phyloP scores from a whole-genome alignment of 768 basidiomycete species.

The Postia placenta region DNA sequence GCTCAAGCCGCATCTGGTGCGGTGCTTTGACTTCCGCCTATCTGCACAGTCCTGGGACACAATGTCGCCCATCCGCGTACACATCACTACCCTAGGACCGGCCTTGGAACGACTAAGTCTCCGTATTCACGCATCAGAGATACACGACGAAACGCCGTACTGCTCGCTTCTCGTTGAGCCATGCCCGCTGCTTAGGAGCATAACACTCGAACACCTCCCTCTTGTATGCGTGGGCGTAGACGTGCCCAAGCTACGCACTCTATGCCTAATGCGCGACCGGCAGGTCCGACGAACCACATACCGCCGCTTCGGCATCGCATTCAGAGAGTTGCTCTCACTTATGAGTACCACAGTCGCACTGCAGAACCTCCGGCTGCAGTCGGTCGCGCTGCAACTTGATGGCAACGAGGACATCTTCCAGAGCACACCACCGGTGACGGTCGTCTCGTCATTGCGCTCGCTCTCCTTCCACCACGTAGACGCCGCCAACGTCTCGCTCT shows the following conservation, averaged over 20 bases:
- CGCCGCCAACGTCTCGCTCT: constrained; percentile 21
- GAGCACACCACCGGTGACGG: constrained; percentile 10
- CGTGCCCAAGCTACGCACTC: constrained; percentile 18
- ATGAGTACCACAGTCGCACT: constrained; percentile 16
- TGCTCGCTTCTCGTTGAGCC: constrained; percentile 19
- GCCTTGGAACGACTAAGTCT: constrained; percentile 23
- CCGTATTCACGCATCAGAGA: constrained; percentile 21
- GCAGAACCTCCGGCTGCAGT: constrained; percentile 21
- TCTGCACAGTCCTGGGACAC: constrained; percentile 22
- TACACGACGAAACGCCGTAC: constrained; percentile 13
- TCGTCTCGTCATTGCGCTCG: constrained; percentile 16
- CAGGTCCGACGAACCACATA: constrained; percentile 5
- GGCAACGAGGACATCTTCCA: constrained; percentile 19
- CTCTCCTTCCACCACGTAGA: constrained; percentile 22
- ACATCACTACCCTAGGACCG: constrained; percentile 18
- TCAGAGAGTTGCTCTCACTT: constrained; percentile 19
- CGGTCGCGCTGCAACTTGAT: constrained; percentile 19
- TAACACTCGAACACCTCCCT: constrained; percentile 25
- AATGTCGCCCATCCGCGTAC: constrained; percentile 20
- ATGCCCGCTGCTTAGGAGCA: constrained; percentile 20
- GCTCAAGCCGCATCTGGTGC: constrained; percentile 22
- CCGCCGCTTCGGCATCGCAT: constrained; percentile 17
- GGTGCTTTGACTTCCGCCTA: constrained; percentile 25
- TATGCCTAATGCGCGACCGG: constrained; percentile 23
- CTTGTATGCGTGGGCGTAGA: constrained; percentile 20